Evolutionary conservation across 345 rosid species (phyloP), one percentile per base, ranked within the genome.

Genomic region (Psidium guajava): DNA sequence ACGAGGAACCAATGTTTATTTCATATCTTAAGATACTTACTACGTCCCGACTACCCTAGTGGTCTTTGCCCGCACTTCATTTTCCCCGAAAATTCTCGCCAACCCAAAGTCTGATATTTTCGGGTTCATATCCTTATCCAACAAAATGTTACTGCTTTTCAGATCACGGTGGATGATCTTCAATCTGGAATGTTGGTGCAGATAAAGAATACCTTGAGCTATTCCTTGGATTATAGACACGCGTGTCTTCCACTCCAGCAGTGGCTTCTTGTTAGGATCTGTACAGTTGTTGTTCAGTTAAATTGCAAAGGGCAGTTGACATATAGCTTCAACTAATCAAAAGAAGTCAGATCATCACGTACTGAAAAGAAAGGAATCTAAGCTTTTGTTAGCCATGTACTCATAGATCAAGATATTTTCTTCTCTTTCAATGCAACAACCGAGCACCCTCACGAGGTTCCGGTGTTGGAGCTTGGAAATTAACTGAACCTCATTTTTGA

Each of bases 301-400:
- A 36, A 36, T 36, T 36, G 36, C 36, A 36, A n/a, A n/a, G n/a
- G 2, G 36, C 36, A 36, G 36, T n/a, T n/a, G 36, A 36, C n/a
- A 36, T 36, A 36, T n/a, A 0, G 56, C 11, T 0, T 27, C 53
- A 5, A 15, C 2, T 50, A 27, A 53, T 50, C 28, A 81, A 20
- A 44, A 40, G 6, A 49, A 36, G 55, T 22, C n/a, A n/a, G n/a
- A 16, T 47, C n/a, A 49, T 25, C 69, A 42, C 84, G 6, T 54
- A 86, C 91, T 74, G 32, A 86, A 89, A 52, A 88, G 81, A n/a
- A 83, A 86, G 49, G 18, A 85, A 75, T 87, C 91, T 54, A 87
- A 69, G 87, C 85, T 86, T 83, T 47, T 85, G 87, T 89, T 86
- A 21, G 86, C 87, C 88, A 86, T 50, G 84, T 86, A 89, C 42